Percentiles rank a stretch among this genome's conserved stretches.
Conservation (phyloP, 2,329 filamentous ascomycete genomes). For the Chaetomium sp. region DNA sequence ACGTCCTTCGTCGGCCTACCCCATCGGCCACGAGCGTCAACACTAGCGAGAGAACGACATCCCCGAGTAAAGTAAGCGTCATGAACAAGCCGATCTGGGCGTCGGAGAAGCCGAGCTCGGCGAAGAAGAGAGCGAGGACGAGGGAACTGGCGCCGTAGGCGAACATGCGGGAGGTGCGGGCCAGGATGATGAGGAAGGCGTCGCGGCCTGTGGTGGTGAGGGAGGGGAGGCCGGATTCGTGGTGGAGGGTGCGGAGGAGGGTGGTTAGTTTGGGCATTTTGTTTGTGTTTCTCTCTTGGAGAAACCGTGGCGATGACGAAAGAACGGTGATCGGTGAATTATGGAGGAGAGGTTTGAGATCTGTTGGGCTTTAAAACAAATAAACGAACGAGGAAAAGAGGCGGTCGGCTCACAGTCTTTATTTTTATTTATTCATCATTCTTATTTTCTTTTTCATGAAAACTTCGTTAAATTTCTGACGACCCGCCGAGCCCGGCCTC, state of each 20-base stretch:
- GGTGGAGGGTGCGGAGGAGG: slow-evolving; percentile 11
- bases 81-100: slow-evolving; percentile 57
- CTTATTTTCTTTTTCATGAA: too few species aligned
- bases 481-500: too few species aligned
- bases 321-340: too few species aligned
- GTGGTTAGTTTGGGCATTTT: not conserved
- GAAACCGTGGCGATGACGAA: not conserved
- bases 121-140: slow-evolving; percentile 56
- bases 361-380: too few species aligned
- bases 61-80: slow-evolving; percentile 55
- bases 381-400: too few species aligned
- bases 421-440: too few species aligned
- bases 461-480: too few species aligned
- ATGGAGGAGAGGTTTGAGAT: too few species aligned
- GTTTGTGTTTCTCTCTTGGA: not conserved
- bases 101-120: slow-evolving; percentile 49
- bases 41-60: slow-evolving; percentile 51
- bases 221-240: slow-evolving; percentile 43
- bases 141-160: slow-evolving; percentile 57
- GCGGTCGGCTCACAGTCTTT: too few species aligned
- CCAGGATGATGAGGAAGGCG: slow-evolving; percentile 48
- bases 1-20: slow-evolving; percentile 49
- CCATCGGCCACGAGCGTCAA: slow-evolving; percentile 54
- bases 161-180: slow-evolving; percentile 50
- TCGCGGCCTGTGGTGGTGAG: slow-evolving; percentile 41